phyloP scores from a whole-genome alignment of 345 rosid species.

The Durio zibethinus region DNA sequence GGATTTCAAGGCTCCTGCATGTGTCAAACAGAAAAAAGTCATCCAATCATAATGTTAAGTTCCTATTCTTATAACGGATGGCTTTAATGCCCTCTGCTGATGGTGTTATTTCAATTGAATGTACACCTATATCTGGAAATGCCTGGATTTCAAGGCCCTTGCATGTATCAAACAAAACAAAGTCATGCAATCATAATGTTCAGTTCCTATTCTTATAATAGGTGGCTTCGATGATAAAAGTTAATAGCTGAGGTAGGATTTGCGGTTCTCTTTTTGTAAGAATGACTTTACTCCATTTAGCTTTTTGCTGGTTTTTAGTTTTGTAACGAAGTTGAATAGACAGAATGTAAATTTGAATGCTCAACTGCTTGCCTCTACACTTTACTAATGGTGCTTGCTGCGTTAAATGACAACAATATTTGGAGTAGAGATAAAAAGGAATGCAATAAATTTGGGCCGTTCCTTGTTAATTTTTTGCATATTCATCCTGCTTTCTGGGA shows the following conservation, averaged over 20 bases:
- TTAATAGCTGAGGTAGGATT: constrained; percentile 40
- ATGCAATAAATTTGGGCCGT: constrained; percentile 18
- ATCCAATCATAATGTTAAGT: constrained; percentile 45
- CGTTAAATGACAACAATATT: constrained; percentile 12
- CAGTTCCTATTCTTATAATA: constrained; percentile 19
- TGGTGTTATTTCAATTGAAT: constrained; percentile 44
- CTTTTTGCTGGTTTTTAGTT: constrained; percentile 38
- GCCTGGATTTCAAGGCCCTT: constrained; percentile 62
- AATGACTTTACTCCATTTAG: constrained; percentile 39
- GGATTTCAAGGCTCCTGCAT: constrained; percentile 54
- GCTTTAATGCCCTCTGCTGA: constrained; percentile 37
- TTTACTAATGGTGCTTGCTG: constrained; percentile 13
- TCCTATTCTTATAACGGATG: constrained; percentile 23
- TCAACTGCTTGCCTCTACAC: constrained; percentile 33
- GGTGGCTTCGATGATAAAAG: constrained; percentile 25
- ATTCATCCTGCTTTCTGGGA: constrained; percentile 2
- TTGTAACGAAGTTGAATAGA: constrained; percentile 48
- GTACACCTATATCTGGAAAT: constrained; percentile 53
- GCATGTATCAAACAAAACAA: constrained; percentile 67
- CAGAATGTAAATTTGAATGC: constrained; percentile 32
- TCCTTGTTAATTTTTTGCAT: neutral
- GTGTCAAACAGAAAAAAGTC: constrained; percentile 68
- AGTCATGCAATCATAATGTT: constrained; percentile 54
- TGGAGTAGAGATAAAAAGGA: constrained; percentile 18
- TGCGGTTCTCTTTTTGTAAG: constrained; percentile 35